Conservation (phyloP, 768 basidiomycete genomes). For the Peribolospora kevripleyi region DNA sequence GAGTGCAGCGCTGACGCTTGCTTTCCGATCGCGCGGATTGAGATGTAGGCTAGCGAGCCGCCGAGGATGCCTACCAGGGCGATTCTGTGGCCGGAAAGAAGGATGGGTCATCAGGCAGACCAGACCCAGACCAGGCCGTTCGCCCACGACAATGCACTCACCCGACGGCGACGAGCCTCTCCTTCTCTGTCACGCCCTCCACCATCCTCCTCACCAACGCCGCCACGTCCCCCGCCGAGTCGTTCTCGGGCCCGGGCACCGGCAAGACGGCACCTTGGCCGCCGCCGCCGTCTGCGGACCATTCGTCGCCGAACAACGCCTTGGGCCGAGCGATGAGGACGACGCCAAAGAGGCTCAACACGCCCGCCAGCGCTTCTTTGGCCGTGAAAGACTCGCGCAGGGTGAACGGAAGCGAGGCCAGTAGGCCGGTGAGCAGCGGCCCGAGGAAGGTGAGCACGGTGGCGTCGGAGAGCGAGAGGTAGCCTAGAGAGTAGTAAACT, state of each 20-base stretch:
- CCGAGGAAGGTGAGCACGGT: conserved; percentile 50
- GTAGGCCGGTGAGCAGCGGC: conserved; percentile 41
- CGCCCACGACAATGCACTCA: not conserved
- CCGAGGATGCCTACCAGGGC: conserved; percentile 43
- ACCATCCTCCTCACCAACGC: conserved; percentile 5
- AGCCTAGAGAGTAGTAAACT: conserved; percentile 40
- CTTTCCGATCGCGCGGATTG: conserved; percentile 44
- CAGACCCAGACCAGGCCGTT: not conserved
- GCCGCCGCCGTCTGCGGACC: not conserved
- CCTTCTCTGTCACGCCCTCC: conserved; percentile 6
- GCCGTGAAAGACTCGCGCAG: conserved; percentile 13
- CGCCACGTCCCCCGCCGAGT: not conserved
- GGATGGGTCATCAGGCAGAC: not conserved
- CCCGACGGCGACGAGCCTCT: conserved; percentile 37
- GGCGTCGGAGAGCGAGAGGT: conserved; percentile 53
- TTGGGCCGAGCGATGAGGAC: conserved; percentile 56
- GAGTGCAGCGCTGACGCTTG: conserved; percentile 51
- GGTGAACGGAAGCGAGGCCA: conserved; percentile 6
- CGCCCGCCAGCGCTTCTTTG: conserved; percentile 17
- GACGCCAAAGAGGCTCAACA: conserved; percentile 48
- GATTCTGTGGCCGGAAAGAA: conserved; percentile 19
- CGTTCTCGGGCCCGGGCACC: conserved; percentile 1
- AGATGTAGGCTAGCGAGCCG: conserved; percentile 35
- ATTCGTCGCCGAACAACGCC: conserved; percentile 35
- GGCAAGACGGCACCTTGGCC: conserved; percentile 2